A percentile compares a stretch with the other conserved stretches of the same genome.
Evolutionary conservation across 306 rosid genomes (phyloP).

Genomic region (Fagus crenata): DNA sequence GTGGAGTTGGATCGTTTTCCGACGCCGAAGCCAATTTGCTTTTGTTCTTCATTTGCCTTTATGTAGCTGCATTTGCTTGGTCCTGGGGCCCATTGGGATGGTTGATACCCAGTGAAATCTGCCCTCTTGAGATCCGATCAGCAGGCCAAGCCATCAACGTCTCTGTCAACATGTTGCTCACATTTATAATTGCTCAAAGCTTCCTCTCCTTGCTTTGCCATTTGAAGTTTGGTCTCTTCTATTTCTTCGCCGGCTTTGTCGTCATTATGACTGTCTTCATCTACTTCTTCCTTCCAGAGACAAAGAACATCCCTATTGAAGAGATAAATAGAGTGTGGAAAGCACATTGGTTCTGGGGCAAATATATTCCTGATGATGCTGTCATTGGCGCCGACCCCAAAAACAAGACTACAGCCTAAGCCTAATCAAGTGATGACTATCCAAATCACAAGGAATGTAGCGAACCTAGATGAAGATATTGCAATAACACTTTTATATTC

Average conservation of each 20-base stretch:
- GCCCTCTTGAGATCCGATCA: conserved; percentile 54
- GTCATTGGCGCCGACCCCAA: neutral
- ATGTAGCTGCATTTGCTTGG: conserved; percentile 72
- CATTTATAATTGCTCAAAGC: conserved; percentile 46
- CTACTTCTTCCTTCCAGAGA: conserved; percentile 49
- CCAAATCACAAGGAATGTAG: too few relatives aligned
- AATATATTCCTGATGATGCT: conserved; percentile 19
- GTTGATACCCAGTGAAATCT: conserved; percentile 63
- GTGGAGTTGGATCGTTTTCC: conserved; percentile 44
- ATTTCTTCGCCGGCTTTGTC: conserved; percentile 47
- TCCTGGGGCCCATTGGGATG: conserved; percentile 76
- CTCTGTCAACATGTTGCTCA: conserved; percentile 55
- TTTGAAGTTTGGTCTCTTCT: conserved; percentile 56
- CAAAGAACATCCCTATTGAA: conserved; percentile 53
- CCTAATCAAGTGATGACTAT: too few relatives aligned
- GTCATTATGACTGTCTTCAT: conserved; percentile 48
- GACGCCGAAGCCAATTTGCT: conserved; percentile 25
- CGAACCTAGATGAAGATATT: too few relatives aligned
- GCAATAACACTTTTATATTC: too few relatives aligned
- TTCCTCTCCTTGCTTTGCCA: conserved; percentile 58
- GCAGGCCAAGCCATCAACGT: conserved; percentile 63
- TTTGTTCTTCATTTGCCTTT: conserved; percentile 46
- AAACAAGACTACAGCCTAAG: too few relatives aligned
- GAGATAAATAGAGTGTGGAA: conserved; percentile 52
- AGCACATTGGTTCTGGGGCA: conserved; percentile 59